phyloP scores from a whole-genome alignment of 73 alveolate genomes.

The Tetrahymena thermophila region DNA sequence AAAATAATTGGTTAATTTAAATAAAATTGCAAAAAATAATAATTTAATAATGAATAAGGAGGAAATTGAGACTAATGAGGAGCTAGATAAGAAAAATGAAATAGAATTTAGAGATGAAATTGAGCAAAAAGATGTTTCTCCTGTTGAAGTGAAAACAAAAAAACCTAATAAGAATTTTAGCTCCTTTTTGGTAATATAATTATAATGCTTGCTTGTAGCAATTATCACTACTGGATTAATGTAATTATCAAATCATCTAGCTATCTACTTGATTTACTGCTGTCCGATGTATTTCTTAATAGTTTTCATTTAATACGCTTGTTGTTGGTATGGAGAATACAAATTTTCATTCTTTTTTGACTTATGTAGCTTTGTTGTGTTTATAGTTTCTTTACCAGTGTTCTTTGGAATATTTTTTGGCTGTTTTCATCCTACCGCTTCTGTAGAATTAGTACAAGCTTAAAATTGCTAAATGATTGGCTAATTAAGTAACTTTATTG shows the following conservation, averaged over 20 bases:
- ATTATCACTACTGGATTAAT: background rate
- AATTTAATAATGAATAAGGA: too few relatives aligned
- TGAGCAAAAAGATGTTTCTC: too few relatives aligned
- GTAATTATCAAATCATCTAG: background rate
- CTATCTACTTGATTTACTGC: background rate
- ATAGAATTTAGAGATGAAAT: too few relatives aligned
- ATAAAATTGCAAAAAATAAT: too few relatives aligned
- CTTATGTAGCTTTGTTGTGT: background rate
- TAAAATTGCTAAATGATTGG: background rate
- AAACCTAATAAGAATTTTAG: too few relatives aligned
- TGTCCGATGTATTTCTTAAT: background rate
- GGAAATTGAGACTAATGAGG: too few relatives aligned
- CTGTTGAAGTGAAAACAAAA: too few relatives aligned
- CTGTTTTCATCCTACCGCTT: background rate
- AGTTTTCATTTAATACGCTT: background rate
- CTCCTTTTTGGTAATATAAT: too few relatives aligned
- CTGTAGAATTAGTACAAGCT: background rate
- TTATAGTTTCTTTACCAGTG: background rate
- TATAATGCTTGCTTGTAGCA: background rate
- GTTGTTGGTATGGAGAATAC: background rate
- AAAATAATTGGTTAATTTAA: too few relatives aligned
- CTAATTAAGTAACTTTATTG: background rate
- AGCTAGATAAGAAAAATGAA: too few relatives aligned
- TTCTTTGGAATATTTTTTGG: background rate
- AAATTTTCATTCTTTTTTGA: background rate